These are phyloP conservation scores for Pleurotus giganteus DNA, from an alignment of 768 basidiomycete genomes.

Conservation along the genomic window DNA sequence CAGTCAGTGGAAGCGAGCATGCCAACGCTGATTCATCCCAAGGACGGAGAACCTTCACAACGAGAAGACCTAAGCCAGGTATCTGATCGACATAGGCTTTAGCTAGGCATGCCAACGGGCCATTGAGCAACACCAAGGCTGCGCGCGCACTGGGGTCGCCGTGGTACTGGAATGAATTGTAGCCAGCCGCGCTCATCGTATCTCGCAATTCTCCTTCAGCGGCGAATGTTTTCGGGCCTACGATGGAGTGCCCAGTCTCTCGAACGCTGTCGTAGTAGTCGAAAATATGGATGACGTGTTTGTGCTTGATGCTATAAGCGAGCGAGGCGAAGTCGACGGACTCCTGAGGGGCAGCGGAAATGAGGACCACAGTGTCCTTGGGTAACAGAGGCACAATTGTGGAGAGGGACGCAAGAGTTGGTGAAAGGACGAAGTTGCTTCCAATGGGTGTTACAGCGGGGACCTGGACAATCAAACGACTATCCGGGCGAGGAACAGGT, in stretches of 20 bases:
- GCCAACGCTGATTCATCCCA: constrained; percentile 74
- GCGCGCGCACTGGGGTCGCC: constrained; percentile 64
- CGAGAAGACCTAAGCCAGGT: constrained; percentile 60
- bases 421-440: constrained; percentile 66
- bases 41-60: constrained; percentile 79
- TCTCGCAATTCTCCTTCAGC: constrained; percentile 31
- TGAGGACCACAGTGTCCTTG: constrained; percentile 64
- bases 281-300: constrained; percentile 86
- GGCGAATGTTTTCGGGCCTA: constrained; percentile 25
- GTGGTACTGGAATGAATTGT: constrained; percentile 72
- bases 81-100: constrained; percentile 45
- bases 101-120: constrained; percentile 67
- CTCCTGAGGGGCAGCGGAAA: constrained; percentile 85
- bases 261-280: constrained; percentile 82
- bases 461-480: constrained; percentile 81
- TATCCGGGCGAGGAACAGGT: constrained; percentile 56
- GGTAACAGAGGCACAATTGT: constrained; percentile 60
- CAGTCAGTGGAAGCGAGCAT: constrained; percentile 55
- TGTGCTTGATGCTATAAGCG: constrained; percentile 64
- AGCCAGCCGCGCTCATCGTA: constrained; percentile 56
- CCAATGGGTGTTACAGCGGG: constrained; percentile 69
- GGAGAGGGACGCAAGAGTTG: constrained; percentile 71
- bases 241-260: constrained; percentile 62
- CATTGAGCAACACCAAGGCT: constrained; percentile 72
- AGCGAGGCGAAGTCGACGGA: constrained; percentile 73